phyloP scores from a whole-genome alignment of 2,329 filamentous ascomycete species.

The Colletotrichum agaves region DNA sequence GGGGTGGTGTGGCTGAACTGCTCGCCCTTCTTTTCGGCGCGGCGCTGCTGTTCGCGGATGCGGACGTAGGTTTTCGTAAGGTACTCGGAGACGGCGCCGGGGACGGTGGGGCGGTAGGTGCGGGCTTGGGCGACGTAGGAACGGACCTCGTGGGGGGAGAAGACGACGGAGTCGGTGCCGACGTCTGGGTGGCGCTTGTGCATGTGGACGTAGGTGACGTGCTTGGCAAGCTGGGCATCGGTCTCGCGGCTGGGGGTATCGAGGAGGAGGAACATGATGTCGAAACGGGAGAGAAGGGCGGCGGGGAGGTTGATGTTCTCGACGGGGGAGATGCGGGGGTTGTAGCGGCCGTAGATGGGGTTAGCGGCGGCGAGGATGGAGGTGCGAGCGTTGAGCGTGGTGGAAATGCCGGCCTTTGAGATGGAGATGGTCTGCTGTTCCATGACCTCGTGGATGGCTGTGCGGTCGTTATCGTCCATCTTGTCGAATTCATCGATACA shows the following conservation, averaged over 20 bases:
- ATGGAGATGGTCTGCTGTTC: slow-evolving; percentile 89
- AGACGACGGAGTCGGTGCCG: slow-evolving; percentile 72
- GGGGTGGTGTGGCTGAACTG: slow-evolving; percentile 95
- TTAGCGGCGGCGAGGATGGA: slow-evolving; percentile 97
- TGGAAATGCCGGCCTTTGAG: slow-evolving; percentile 77
- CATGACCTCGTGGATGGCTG: slow-evolving; percentile 89
- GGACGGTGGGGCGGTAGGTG: slow-evolving; percentile 87
- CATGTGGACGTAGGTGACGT: slow-evolving; percentile 98
- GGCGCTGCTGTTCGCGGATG: slow-evolving; percentile 90
- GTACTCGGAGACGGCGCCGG: slow-evolving; percentile 89
- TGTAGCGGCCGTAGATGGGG: slow-evolving; percentile 97
- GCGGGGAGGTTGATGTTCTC: slow-evolving; percentile 99
- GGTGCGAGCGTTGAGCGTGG: slow-evolving; percentile 92
- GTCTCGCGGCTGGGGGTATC: slow-evolving; percentile 91
- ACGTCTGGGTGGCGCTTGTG: slow-evolving; percentile 90
- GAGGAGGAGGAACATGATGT: slow-evolving; percentile 95
- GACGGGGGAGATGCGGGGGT: slow-evolving; percentile 94
- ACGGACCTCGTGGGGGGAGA: slow-evolving; percentile 91
- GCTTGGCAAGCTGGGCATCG: slow-evolving; percentile 92
- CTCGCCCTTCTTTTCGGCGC: slow-evolving; percentile 89
- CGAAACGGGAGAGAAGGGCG: slow-evolving; percentile 94
- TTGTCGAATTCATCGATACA: slow-evolving; percentile 91
- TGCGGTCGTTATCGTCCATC: slow-evolving; percentile 86
- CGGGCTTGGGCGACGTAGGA: slow-evolving; percentile 96
- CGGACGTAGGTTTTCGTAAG: slow-evolving; percentile 97